Evolutionary conservation across 202 grass and related monocot species (phyloP).

Genomic region (Carex arenaria): DNA sequence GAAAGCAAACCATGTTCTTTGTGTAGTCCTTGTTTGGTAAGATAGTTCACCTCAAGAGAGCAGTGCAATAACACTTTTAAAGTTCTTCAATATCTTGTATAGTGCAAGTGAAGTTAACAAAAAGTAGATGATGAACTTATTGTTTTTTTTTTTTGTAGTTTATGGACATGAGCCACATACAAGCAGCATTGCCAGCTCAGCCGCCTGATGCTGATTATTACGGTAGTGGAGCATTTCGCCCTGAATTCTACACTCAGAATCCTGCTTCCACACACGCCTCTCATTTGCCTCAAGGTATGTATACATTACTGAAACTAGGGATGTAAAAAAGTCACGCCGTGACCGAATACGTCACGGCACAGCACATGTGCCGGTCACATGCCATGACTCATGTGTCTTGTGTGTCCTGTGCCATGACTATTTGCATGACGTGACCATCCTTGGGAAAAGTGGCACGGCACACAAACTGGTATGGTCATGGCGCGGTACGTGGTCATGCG

Average conservation of each 20-base stretch:
- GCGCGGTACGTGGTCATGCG: no score
- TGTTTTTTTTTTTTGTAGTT: slow-evolving; percentile 49
- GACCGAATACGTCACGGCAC: no score
- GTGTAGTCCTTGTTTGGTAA: not conserved
- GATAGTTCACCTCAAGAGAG: not conserved
- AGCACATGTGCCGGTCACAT: no score
- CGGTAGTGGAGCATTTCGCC: slow-evolving; percentile 19
- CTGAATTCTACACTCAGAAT: slow-evolving; percentile 60
- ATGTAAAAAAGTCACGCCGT: no score
- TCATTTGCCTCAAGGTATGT: slow-evolving; percentile 53
- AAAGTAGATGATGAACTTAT: not conserved
- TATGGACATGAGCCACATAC: slow-evolving; percentile 71
- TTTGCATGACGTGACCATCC: no score
- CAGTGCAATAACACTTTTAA: not conserved
- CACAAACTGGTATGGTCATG: no score
- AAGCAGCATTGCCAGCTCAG: slow-evolving; percentile 51
- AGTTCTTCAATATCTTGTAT: not conserved
- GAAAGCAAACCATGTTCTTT: not conserved
- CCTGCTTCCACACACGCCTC: slow-evolving; percentile 36
- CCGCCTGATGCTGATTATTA: slow-evolving; percentile 37
- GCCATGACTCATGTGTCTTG: no score
- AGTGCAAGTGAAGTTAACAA: not conserved
- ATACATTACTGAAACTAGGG: not conserved
- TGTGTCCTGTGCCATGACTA: no score
- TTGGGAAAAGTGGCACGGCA: no score